A percentile compares a stretch with the other conserved stretches of the same genome.
phyloP scores from a whole-genome alignment of 305 asterid genomes.

The Solanum chacoense region DNA sequence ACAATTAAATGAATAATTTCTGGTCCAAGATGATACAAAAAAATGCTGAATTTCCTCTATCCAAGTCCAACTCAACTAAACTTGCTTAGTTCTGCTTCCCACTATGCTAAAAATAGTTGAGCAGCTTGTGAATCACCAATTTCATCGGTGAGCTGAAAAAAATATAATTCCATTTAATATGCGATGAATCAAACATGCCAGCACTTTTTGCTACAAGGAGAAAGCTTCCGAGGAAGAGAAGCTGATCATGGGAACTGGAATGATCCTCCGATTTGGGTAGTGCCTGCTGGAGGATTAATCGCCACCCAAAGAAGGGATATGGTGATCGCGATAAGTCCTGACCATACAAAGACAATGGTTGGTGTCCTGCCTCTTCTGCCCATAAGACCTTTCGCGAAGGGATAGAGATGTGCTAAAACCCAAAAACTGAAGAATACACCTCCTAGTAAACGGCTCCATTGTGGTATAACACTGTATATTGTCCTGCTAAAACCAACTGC shows the following conservation, averaged over 20 bases:
- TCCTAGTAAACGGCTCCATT: conserved; percentile 63
- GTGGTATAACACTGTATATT: conserved; percentile 51
- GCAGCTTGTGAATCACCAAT: conserved; percentile 1
- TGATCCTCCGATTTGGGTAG: conserved; percentile 53
- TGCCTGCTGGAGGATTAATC: conserved; percentile 52
- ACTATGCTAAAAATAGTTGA: conserved; percentile 7
- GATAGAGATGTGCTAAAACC: conserved; percentile 72
- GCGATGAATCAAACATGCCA: not conserved
- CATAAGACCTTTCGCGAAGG: conserved; percentile 68
- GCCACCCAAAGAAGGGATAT: conserved; percentile 73
- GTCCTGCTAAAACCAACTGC: conserved; percentile 61
- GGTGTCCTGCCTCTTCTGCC: conserved; percentile 65
- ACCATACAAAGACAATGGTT: conserved; percentile 63
- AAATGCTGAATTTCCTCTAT: not conserved
- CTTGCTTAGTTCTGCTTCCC: conserved; percentile 1
- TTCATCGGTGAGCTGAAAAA: not conserved
- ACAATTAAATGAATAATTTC: conserved; percentile 3
- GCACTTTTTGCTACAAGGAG: not conserved
- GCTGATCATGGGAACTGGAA: conserved; percentile 46
- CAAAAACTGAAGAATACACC: conserved; percentile 70
- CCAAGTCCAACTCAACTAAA: conserved; percentile 5
- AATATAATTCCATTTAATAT: not conserved
- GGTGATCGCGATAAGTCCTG: conserved; percentile 61
- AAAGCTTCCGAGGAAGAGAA: not conserved
- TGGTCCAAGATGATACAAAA: not conserved